Conservation (phyloP, 345 rosid genomes). For the Ailanthus altissimus region DNA sequence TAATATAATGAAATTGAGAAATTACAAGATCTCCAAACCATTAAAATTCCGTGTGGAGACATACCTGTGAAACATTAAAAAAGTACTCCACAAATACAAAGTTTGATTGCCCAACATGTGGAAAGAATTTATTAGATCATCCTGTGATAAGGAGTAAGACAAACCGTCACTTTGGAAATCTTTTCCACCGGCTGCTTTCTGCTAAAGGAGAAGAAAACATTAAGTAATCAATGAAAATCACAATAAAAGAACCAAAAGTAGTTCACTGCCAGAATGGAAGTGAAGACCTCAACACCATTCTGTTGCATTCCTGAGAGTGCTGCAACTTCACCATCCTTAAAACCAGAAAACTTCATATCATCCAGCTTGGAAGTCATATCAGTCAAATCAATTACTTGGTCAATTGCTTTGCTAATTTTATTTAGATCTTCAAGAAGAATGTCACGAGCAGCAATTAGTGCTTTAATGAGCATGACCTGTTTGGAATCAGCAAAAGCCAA, state of each 20-base stretch:
- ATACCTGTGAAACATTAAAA: constrained; percentile 89
- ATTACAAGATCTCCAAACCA: too few species aligned
- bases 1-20: too few species aligned
- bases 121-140: constrained; percentile 49
- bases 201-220: constrained; percentile 31
- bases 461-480: constrained; percentile 55
- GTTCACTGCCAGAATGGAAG: constrained; percentile 37
- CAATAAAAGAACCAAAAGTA: constrained; percentile 8
- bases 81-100: constrained; percentile 69
- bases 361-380: constrained; percentile 55
- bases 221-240: constrained; percentile 5
- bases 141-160: constrained; percentile 47
- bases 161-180: constrained; percentile 45
- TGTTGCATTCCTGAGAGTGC: constrained; percentile 50
- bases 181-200: constrained; percentile 46
- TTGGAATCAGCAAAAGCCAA: constrained; percentile 46
- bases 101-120: constrained; percentile 61
- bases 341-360: constrained; percentile 39
- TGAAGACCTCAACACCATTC: constrained; percentile 79
- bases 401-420: constrained; percentile 65
- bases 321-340: constrained; percentile 41
- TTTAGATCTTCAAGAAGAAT: constrained; percentile 61
- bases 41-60: neutral
- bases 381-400: constrained; percentile 50
- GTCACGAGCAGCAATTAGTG: constrained; percentile 63